Conservation (phyloP, 2,329 filamentous ascomycete genomes). For the Claviceps sp. region DNA sequence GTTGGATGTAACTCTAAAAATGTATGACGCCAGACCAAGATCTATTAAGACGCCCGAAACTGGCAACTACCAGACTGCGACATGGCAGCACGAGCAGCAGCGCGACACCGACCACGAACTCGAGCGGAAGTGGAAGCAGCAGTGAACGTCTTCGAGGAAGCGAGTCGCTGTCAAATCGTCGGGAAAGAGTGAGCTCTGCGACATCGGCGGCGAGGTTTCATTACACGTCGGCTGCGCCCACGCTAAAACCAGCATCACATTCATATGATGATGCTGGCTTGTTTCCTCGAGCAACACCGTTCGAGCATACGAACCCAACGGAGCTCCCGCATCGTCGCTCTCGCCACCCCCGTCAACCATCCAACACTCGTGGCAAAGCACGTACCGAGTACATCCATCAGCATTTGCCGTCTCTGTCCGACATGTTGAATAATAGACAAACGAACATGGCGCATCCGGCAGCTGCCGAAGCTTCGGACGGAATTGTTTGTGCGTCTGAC, state of each 20-base stretch:
- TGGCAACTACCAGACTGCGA: slow-evolving; percentile 24
- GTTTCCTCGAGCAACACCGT: slow-evolving; percentile 27
- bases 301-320: slow-evolving; percentile 20
- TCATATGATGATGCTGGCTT: slow-evolving; percentile 29
- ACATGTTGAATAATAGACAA: slow-evolving; percentile 29
- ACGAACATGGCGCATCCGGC: slow-evolving; percentile 9
- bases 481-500: neutral
- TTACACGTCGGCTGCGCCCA: slow-evolving; percentile 25
- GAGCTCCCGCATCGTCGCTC: slow-evolving; percentile 15
- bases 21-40: slow-evolving; percentile 18
- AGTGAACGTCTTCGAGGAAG: slow-evolving; percentile 34
- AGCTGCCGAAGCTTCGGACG: slow-evolving; percentile 5
- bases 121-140: slow-evolving; percentile 33
- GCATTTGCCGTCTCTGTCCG: slow-evolving; percentile 32
- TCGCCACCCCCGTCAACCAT: slow-evolving; percentile 13
- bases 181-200: slow-evolving; percentile 34
- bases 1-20: neutral
- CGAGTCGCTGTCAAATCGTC: slow-evolving; percentile 32
- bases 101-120: slow-evolving; percentile 22
- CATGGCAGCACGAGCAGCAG: slow-evolving; percentile 29
- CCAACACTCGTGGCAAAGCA: slow-evolving; percentile 15
- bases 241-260: slow-evolving; percentile 20
- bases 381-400: slow-evolving; percentile 16
- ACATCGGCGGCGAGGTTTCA: slow-evolving; percentile 33
- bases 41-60: slow-evolving; percentile 33